These are phyloP conservation scores for Tetrahymena malaccensis DNA, from an alignment of 73 alveolate species.

Conservation along the genomic window DNA sequence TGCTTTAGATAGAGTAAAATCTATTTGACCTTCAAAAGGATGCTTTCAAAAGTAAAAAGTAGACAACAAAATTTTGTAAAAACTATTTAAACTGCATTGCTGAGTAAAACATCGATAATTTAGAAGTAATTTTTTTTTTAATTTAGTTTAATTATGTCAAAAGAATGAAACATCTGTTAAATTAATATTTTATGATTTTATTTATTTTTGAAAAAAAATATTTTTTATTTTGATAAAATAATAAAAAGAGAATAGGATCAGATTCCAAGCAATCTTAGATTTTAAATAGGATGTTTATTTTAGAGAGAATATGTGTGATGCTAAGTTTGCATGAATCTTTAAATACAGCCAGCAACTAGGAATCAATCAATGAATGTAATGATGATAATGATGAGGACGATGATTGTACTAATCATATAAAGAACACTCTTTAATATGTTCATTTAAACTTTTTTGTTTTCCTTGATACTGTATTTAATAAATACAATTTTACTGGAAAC, in stretches of 20 bases:
- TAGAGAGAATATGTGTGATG: background rate
- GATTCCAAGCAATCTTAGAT: background rate
- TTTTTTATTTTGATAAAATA: no score
- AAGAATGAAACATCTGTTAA: no score
- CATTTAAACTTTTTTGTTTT: background rate
- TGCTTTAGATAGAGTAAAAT: background rate
- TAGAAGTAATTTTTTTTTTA: background rate
- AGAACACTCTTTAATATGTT: background rate
- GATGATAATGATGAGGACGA: background rate
- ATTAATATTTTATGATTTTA: no score
- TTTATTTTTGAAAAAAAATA: no score
- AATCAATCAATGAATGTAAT: background rate
- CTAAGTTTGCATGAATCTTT: background rate
- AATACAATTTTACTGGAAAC: background rate
- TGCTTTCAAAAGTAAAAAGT: background rate
- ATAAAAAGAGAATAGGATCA: background rate
- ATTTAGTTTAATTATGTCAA: no score
- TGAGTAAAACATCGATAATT: background rate
- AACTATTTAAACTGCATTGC: background rate
- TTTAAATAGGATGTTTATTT: background rate
- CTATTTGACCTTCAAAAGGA: background rate
- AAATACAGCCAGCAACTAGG: background rate
- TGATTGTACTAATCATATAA: background rate
- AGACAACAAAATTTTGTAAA: background rate
- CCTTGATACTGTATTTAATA: background rate